Base-by-base conservation (phyloP, 1,284 basidiomycete species). In the Boletellus deceptivus region DNA sequence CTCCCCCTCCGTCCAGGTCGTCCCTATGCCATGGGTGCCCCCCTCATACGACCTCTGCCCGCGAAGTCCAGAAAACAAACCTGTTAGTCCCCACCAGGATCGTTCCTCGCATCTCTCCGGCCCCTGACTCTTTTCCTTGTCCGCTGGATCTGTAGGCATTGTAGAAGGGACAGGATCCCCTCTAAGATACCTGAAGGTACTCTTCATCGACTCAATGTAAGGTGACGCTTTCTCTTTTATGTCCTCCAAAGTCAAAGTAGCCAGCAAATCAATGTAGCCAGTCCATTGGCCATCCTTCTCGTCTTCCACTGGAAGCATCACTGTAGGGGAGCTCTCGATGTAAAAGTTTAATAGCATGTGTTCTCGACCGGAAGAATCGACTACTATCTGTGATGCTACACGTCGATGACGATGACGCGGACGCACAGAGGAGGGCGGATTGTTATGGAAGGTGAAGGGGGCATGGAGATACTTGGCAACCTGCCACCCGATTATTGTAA, bases 271-370 rank as follows among this genome's bases (percentile, higher is more conserved):
- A 8, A 70, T 31, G 33, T 54, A 54, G 27, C 46, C 40, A 6
- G 41, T 10, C 53, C 52, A 54, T 18, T 51, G 50, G 14, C 29
- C 27, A 16, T 49, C 57, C 56, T 54, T 69, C 73, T 77, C 72
- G 27, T 49, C 66, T 20, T 63, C 59, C 18, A 53, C 61, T 9
- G 59, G 59, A 24, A 62, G 41, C n/a, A 60, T 55, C 14, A 59
- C 45, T 25, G 67, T 64, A 74, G 75, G 43, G 70, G 73, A 52
- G 69, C 80, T 82, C 70, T 86, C 78, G 24, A 91, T 75, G 59
- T 84, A 91, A 67, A 91, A 91, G 46, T 84, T 86, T 60, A 91
- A 76, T 35, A 89, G 75, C 79, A 91, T 83, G 58, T 91, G 89
- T 64, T 91, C 89, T 39, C 81, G 76, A 1, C 89, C 88, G 5